Conservation (phyloP, 2,329 filamentous ascomycete species). For the Tolypocladium cylindrosporum region DNA sequence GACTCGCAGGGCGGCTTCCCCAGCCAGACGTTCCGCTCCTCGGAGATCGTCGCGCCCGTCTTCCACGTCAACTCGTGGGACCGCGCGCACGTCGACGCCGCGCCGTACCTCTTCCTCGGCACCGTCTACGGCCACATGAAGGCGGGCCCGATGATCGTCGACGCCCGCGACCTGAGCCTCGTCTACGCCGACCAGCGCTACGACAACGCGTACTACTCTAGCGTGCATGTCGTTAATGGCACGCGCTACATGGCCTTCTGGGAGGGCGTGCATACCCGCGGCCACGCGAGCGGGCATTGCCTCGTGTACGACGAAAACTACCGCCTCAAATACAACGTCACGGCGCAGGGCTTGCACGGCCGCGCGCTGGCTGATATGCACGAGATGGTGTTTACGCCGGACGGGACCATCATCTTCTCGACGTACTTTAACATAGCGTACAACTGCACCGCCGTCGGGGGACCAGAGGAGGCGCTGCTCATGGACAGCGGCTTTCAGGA, state of each 20-base stretch:
- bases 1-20: conserved; percentile 12
- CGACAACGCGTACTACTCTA: conserved; percentile 12
- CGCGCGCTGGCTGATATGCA: not conserved
- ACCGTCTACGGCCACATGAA: conserved; percentile 11
- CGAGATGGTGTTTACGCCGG: not conserved
- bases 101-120: conserved; percentile 23
- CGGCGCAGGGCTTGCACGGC: not conserved
- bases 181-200: conserved; percentile 26
- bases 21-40: conserved; percentile 21
- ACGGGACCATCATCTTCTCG: not conserved
- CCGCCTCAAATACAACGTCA: not conserved
- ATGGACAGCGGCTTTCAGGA: conserved; percentile 29
- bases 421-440: conserved; percentile 22
- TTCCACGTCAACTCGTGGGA: conserved; percentile 23
- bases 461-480: conserved; percentile 17
- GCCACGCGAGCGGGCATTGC: not conserved
- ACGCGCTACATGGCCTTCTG: not conserved
- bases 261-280: not conserved
- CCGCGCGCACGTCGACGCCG: conserved; percentile 12
- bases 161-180: conserved; percentile 23
- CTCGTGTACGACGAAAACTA: not conserved
- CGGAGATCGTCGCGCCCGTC: conserved; percentile 20
- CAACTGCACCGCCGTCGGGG: conserved; percentile 20
- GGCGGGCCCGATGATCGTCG: conserved; percentile 24
- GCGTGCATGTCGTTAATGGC: conserved; percentile 12